phyloP scores from a whole-genome alignment of 176 grass and related monocot genomes.

The Triticum dicoccoides region DNA sequence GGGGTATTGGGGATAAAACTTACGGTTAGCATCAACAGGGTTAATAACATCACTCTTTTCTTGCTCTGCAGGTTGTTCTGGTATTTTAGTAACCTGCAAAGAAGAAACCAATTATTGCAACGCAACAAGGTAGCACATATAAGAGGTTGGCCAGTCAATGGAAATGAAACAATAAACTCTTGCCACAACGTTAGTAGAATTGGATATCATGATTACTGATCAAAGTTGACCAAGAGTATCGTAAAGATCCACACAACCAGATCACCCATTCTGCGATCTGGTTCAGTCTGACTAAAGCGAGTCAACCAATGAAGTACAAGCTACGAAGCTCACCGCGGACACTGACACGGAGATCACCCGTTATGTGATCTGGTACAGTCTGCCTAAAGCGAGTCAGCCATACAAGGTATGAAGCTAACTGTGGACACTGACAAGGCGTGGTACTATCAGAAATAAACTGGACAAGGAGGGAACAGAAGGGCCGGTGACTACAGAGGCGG shows the following conservation, averaged over 20 bases:
- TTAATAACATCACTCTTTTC: conserved; percentile 88
- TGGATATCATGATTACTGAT: not conserved
- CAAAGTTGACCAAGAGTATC: not conserved
- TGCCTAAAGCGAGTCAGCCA: not conserved
- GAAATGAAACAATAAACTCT: not conserved
- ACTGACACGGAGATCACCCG: too few relatives aligned
- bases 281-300: not conserved
- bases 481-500: not conserved
- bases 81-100: conserved; percentile 50
- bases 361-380: not conserved
- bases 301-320: not conserved
- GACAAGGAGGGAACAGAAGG: not conserved
- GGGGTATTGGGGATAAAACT: not conserved
- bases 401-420: not conserved
- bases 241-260: not conserved
- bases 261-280: not conserved
- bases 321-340: not conserved
- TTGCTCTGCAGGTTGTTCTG: conserved; percentile 58
- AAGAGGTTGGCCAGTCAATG: not conserved
- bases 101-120: conserved; percentile 11
- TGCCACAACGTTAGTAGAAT: not conserved
- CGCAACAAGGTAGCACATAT: not conserved
- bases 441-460: not conserved
- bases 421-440: too few relatives aligned
- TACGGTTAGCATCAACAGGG: conserved; percentile 48